Evolutionary conservation across 371 early-diverging fungal genomes (phyloP).

Genomic region (Haplosporangium sp.): DNA sequence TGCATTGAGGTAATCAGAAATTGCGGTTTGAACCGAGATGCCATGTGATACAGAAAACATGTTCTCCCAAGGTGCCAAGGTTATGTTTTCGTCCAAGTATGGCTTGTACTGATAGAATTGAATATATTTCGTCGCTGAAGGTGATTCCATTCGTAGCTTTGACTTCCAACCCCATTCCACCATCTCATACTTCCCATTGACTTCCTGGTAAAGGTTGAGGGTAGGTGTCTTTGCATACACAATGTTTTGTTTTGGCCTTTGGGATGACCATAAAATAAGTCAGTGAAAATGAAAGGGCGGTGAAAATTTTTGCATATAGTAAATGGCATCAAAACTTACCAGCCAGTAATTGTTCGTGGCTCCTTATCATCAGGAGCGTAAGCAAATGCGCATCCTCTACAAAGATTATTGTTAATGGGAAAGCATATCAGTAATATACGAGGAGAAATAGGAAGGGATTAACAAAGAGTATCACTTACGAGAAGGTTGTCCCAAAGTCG

Average conservation of each 20-base stretch:
- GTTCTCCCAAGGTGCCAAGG: slow-evolving; percentile 50
- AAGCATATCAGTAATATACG: neutral
- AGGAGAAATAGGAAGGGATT: neutral
- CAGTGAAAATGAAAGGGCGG: neutral
- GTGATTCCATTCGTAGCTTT: slow-evolving; percentile 57
- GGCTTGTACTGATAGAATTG: slow-evolving; percentile 64
- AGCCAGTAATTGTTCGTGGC: slow-evolving; percentile 13
- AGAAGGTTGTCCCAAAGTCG: neutral
- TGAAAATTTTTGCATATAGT: neutral
- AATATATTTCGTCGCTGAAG: slow-evolving; percentile 47
- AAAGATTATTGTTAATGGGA: neutral
- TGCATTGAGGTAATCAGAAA: slow-evolving; percentile 58
- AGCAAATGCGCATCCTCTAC: slow-evolving; percentile 46
- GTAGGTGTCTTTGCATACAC: neutral
- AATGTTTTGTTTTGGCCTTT: neutral
- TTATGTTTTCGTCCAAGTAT: slow-evolving; percentile 60
- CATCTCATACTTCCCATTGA: slow-evolving; percentile 38
- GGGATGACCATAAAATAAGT: neutral
- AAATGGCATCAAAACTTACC: slow-evolving; percentile 16
- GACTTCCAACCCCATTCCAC: slow-evolving; percentile 68
- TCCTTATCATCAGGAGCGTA: slow-evolving; percentile 30
- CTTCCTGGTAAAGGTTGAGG: slow-evolving; percentile 38
- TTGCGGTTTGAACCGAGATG: slow-evolving; percentile 22
- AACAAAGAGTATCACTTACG: neutral
- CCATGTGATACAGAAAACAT: slow-evolving; percentile 47